phyloP scores from a whole-genome alignment of 164 flowering plant genomes.

The Pachysandra terminalis region DNA sequence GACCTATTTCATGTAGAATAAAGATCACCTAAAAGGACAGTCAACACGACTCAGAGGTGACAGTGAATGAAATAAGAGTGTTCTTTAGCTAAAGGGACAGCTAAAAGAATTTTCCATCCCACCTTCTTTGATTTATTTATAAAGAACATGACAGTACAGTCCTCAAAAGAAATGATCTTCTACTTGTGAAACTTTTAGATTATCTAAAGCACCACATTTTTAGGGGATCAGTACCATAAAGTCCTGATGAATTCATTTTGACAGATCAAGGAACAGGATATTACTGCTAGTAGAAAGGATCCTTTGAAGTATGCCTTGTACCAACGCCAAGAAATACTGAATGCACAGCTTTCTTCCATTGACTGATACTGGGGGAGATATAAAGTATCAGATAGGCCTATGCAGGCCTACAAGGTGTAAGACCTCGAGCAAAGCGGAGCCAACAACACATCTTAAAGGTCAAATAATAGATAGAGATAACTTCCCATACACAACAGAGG shows the following conservation, averaged over 20 bases:
- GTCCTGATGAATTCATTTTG: neutral
- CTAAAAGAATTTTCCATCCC: neutral
- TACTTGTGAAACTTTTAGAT: neutral
- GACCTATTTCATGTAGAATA: neutral
- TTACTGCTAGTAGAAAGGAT: neutral
- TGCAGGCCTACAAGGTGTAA: too few relatives aligned
- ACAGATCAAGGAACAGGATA: neutral
- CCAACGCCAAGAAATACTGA: neutral
- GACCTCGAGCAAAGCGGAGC: too few relatives aligned
- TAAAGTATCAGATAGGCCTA: neutral
- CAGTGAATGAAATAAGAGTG: neutral
- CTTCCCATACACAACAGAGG: too few relatives aligned
- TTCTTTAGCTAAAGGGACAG: too few relatives aligned
- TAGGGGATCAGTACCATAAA: neutral
- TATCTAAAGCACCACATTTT: neutral
- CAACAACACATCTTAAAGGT: too few relatives aligned
- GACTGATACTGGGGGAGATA: too few relatives aligned
- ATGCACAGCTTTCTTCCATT: neutral
- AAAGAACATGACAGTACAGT: neutral
- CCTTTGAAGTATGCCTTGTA: neutral
- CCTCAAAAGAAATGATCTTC: neutral
- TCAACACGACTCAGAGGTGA: neutral
- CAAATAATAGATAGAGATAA: too few relatives aligned
- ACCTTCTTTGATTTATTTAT: neutral
- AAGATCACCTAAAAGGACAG: neutral